Base-by-base conservation (phyloP, 805 yeast genomes). In the Candida maris region DNA sequence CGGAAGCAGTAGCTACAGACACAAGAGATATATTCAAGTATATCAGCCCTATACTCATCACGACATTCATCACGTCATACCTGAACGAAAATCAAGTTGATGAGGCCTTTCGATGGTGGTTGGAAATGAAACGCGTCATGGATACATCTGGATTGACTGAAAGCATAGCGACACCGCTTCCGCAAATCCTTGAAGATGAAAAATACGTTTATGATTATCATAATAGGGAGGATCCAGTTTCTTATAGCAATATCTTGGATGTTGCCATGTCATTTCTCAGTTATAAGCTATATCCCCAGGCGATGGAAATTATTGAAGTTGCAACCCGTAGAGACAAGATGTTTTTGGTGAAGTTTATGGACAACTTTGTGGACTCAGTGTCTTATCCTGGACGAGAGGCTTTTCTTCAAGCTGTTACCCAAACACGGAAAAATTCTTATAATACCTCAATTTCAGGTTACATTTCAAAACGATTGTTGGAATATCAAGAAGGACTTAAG, bases 21-120 rank as follows among this genome's bases (percentile, higher is more conserved):
- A 59, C 67, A 2, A 46, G 53, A 27, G 36, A 45, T 0, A 46
- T 45, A 29, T 66, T 52, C 22, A 57, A 58, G 0, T 67, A 66
- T 40, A 27, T 71, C 3, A 62, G 62, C 37, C 63, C 71, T 2
- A 59, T 61, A 27, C 52, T 69, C 12, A 48, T 63, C 9, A 52
- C 58, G 14, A 42, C 56, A 3, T 65, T 67, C 20, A 55, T 73
- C 16, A 52, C 56, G 19, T 56, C 49, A 16, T 65, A 64, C 39
- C 39, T 65, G 7, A 33, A 36, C 4, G 34, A 59, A 0, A 48
- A 53, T 9, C 52, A 59, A 23, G 25, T 41, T 3, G 53, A 45
- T 0, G 52, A 54, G 16, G 64, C 68, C 1, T 41, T 51, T 5
- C 29, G 45, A n/a, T 63, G 74, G 60, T 57, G 61, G 60, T 32